Base-by-base conservation (phyloP, 306 rosid genomes). In the Vachellia pachyceras region DNA sequence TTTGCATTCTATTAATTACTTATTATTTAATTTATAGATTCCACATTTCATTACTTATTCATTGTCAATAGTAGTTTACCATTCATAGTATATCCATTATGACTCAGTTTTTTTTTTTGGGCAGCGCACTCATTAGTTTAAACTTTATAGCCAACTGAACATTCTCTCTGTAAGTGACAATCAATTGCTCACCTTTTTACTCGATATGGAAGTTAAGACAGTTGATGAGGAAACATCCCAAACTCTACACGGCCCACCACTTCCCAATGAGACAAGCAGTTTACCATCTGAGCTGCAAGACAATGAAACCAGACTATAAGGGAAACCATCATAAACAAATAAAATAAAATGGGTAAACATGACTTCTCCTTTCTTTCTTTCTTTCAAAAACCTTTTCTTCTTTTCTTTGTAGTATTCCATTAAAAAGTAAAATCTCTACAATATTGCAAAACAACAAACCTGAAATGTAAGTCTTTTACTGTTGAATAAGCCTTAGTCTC, bases 401-500 rank as follows among this genome's bases (percentile, higher is more conserved):
- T 60, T 82, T 77, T 22, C 47, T 47, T 79, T 20, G 63, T 20
- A 29, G 63, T 60, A 18, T 79, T 46, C 15, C 69, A 67, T 52
- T 23, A 65, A 70, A 82, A 57, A 64, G 76, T 70, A 67, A 77
- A 57, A 74, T 67, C 61, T 39, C 25, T 7, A 35, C 58, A 72
- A 55, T 76, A 47, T 58, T 52, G 36, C 60, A 60, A 65, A 49
- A 71, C 33, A 80, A 69, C 88, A 75, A 74, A 93, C 99, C 99
- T 95, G 91, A 91, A 93, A 90, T 91, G 84, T 65, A 95, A 85
- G 77, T 92, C 93, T 90, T 93, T 95, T 69, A 90, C 90, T 66
- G 92, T 78, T 40, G 85, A 80, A 90, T 91, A 94, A 75, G 93
- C 91, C 49, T 75, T 81, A 79, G 88, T 73, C 75, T 91, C 89